Base-by-base conservation (phyloP, 1,139 yeast genomes). In the Hansenula lynferdii region DNA sequence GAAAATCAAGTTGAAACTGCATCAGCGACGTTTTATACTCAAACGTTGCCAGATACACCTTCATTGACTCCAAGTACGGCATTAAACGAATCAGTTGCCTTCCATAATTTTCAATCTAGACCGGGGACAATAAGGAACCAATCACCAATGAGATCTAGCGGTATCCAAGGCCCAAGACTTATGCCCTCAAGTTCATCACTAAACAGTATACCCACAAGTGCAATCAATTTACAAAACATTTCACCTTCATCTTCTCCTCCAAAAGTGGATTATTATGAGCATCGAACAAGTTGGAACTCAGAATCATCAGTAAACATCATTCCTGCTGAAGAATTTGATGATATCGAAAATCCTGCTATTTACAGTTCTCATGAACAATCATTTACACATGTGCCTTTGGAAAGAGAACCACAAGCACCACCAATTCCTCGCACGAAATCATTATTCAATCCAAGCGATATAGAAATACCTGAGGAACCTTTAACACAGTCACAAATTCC, bases 251-350 rank as follows among this genome's bases (percentile, higher is more conserved):
- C 49, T 2, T 51, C 57, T 4, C 57, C 57, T 2, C 42, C 42
- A 16, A 53, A 41, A 17, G 43, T 47, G 1, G 53, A 53, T 19
- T 50, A 51, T 33, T 37, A 37, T 37, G 53, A 51, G 24, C 44
- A 49, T 24, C 42, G 57, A 44, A 50, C 45, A 6, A 53, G 57
- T 36, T 53, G 55, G 55, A 42, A 38, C 25, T 53, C 56, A 3
- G 53, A 47, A 14, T 49, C 45, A 21, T 49, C 54, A 6, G 36
- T 46, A 0, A 44, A 49, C 28, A 37, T 50, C 1, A 35, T 46
- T 14, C 31, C 26, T 18, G 37, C 31, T 8, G 37, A 26, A 15
- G 31, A 36, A 17, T 14, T 20, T 5, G 34, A 31, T 31, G 34
- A 31, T 17, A 8, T 23, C 4, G 34, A 31, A 12, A 22, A 14